These are phyloP conservation scores for Neodidymelliopsis sp. DNA, from an alignment of 2,329 filamentous ascomycete species.

Conservation along the genomic window DNA sequence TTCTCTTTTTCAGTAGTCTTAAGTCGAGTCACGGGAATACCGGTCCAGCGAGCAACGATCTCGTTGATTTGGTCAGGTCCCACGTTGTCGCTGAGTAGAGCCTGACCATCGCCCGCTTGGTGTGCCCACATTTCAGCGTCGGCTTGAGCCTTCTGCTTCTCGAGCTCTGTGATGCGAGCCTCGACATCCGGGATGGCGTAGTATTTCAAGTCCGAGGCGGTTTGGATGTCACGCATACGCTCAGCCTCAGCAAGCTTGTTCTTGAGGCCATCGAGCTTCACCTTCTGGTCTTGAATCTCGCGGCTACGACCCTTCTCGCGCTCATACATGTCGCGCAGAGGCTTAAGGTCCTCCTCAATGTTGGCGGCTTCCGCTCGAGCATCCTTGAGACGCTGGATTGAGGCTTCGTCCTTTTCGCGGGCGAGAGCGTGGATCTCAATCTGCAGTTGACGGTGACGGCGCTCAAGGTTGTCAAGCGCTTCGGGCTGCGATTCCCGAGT, in stretches of 20 bases:
- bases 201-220: constrained; percentile 93
- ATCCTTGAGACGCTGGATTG: constrained; percentile 79
- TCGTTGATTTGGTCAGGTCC: constrained; percentile 99
- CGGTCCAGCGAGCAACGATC: constrained; percentile 97
- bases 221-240: constrained; percentile 81
- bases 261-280: constrained; percentile 90
- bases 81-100: constrained; percentile 90
- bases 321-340: constrained; percentile 94
- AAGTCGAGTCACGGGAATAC: constrained; percentile 92
- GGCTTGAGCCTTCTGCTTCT: constrained; percentile 78
- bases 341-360: constrained; percentile 89
- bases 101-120: constrained; percentile 63
- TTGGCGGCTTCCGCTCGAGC: constrained; percentile 93
- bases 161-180: constrained; percentile 78
- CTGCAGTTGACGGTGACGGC: constrained; percentile 86
- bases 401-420: constrained; percentile 93
- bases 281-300: constrained; percentile 91
- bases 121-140: constrained; percentile 70
- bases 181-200: constrained; percentile 96
- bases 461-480: constrained; percentile 91
- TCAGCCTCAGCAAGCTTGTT: constrained; percentile 95
- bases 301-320: constrained; percentile 89
- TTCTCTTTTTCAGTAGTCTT: constrained; percentile 98
- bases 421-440: constrained; percentile 97
- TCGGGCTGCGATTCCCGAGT: constrained; percentile 96